phyloP scores from a whole-genome alignment of 805 yeast species.

The Candida verbasci region DNA sequence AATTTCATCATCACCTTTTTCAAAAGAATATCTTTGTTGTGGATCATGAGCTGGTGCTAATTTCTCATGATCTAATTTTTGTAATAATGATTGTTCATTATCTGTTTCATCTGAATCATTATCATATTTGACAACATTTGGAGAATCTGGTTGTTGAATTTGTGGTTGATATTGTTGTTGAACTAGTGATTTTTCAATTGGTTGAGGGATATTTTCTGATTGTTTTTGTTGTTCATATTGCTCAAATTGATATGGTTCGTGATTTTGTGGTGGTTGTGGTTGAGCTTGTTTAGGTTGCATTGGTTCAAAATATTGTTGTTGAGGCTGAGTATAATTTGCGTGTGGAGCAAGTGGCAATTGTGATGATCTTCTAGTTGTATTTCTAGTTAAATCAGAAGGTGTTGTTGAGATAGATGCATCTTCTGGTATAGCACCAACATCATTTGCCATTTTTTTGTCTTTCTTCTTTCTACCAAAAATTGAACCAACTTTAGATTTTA shows the following conservation, averaged over 20 bases:
- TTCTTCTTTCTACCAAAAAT: constrained; percentile 63
- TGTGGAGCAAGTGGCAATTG: too few relatives aligned
- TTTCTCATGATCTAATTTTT: constrained; percentile 25
- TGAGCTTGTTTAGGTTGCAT: too few relatives aligned
- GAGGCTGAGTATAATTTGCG: too few relatives aligned
- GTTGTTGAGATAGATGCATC: constrained; percentile 21
- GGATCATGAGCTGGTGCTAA: constrained; percentile 2
- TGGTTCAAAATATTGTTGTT: too few relatives aligned
- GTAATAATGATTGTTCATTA: constrained; percentile 27
- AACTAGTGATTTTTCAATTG: not conserved
- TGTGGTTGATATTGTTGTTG: not conserved
- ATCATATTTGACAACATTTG: constrained; percentile 34
- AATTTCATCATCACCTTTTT: constrained; percentile 35
- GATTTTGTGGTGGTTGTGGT: constrained; percentile 2
- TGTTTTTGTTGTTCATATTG: not conserved
- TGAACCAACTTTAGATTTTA: constrained; percentile 73
- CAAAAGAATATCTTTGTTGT: constrained; percentile 32
- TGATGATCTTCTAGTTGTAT: constrained; percentile 6
- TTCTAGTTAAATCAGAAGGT: constrained; percentile 10
- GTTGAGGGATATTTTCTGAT: not conserved
- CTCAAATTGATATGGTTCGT: not conserved
- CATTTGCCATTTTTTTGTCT: constrained; percentile 6
- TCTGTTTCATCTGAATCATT: constrained; percentile 14
- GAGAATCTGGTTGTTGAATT: constrained; percentile 21
- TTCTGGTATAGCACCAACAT: constrained; percentile 26